Percentiles rank a stretch among this genome's conserved stretches.
These are phyloP conservation scores for Lomentospora prolificans DNA, from an alignment of 2,329 filamentous ascomycete species.

Conservation along the genomic window DNA sequence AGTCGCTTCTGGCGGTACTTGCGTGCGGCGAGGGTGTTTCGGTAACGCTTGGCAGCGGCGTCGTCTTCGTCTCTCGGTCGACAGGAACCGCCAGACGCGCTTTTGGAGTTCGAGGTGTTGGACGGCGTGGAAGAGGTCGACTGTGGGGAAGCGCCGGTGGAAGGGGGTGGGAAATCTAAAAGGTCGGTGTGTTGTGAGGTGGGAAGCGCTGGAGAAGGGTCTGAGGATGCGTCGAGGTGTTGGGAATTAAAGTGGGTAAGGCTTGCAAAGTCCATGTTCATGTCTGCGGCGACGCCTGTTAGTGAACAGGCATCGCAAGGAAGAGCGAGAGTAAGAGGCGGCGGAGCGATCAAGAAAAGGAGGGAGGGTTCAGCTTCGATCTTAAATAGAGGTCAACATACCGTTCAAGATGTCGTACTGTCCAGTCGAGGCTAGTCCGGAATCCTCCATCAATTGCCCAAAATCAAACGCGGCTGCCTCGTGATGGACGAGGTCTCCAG, in stretches of 20 bases:
- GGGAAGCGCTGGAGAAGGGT: neutral
- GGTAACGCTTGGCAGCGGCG: conserved; percentile 45
- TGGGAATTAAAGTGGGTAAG: neutral
- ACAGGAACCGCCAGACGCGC: neutral
- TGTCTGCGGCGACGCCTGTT: conserved; percentile 1
- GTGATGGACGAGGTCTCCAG: neutral
- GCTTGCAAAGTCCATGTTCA: conserved; percentile 7
- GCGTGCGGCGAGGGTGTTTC: conserved; percentile 62
- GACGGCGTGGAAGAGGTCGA: neutral
- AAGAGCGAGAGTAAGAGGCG: too few relatives aligned
- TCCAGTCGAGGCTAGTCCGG: neutral
- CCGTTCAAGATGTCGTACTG: conserved; percentile 1
- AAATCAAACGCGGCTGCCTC: conserved; percentile 1
- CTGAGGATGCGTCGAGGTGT: neutral
- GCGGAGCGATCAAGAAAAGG: too few relatives aligned
- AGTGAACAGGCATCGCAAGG: neutral
- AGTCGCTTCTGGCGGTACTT: conserved; percentile 63
- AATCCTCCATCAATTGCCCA: neutral
- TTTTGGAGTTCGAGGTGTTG: conserved; percentile 11
- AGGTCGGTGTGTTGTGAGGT: neutral
- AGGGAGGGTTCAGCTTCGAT: too few relatives aligned
- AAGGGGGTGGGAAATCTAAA: neutral
- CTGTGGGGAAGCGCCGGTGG: neutral
- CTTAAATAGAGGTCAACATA: neutral
- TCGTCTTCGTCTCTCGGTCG: conserved; percentile 16